Evolutionary conservation across 2,329 filamentous ascomycete genomes (phyloP), one percentile per base, ranked within the genome.

Genomic region (Purpureocillium lavendulum): DNA sequence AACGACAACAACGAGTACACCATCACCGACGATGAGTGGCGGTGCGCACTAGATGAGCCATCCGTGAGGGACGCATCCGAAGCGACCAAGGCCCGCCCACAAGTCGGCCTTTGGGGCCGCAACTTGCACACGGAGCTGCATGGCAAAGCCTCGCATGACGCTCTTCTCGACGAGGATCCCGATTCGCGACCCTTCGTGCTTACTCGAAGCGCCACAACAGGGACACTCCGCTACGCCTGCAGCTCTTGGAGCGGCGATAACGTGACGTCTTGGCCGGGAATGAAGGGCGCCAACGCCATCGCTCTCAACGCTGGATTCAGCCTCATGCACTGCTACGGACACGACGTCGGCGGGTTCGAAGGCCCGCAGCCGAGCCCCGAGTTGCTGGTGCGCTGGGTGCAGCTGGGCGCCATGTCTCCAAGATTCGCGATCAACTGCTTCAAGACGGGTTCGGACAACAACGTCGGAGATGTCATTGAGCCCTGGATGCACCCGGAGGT

Each of bases 1-100:
- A 87, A 87, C 47, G 82, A 87, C 54, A 87, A 87, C 58, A 87
- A 86, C 48, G 82, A 87, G 56, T 87, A 85, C 55, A 79, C 76
- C 1, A 68, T 84, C 3, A 71, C 77, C 0, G 67, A 75, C 44
- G 82, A 87, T 43, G 65, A 72, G 17, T 86, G 82, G 82, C 60
- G 75, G 40, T 73, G 78, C 38, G 72, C 75, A 0, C 62, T 84
- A 0, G 68, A 77, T 2, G 21, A 26, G 21, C 21, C 21, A 10
- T 26, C 21, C 10, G 21, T 26, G 10, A 43, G 44, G 24, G 46
- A 50, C 1, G 60, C 60, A 2, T 54, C 69, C 2, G 46, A 56
- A 0, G 48, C 67, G 21, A 1, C 60, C 63, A 54, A 61, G 13
- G 46, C 51, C 1, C 59, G 66, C 2, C 72, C 71, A 1, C 61